These are phyloP conservation scores for Candida golubevii DNA, from an alignment of 805 yeast species.

Conservation along the genomic window DNA sequence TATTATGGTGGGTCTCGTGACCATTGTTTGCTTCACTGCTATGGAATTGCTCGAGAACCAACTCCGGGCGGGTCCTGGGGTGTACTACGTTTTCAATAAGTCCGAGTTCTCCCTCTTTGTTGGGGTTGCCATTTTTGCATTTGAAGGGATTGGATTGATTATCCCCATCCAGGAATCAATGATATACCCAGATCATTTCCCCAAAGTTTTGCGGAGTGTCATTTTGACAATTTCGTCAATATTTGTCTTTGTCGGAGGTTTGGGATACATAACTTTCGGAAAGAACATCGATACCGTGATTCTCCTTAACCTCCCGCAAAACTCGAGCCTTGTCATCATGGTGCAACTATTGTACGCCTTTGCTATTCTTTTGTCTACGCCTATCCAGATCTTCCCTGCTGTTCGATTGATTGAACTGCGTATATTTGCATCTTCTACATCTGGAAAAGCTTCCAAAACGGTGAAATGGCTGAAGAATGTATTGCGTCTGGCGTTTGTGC, in stretches of 20 bases:
- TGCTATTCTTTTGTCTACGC: conserved; percentile 74
- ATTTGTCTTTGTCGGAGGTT: conserved; percentile 58
- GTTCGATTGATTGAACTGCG: conserved; percentile 66
- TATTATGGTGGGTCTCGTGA: conserved; percentile 60
- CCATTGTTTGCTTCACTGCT: conserved; percentile 55
- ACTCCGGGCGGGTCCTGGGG: conserved; percentile 41
- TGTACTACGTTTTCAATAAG: conserved; percentile 48
- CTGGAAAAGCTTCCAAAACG: conserved; percentile 52
- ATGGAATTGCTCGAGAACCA: conserved; percentile 42
- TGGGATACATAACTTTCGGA: conserved; percentile 73
- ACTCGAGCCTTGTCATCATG: conserved; percentile 52
- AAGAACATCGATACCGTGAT: conserved; percentile 61
- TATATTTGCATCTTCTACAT: conserved; percentile 38
- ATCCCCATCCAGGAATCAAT: conserved; percentile 81
- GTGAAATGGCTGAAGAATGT: conserved; percentile 67
- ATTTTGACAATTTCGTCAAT: conserved; percentile 57
- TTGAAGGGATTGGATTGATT: conserved; percentile 79
- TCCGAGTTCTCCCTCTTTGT: conserved; percentile 66
- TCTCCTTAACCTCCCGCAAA: conserved; percentile 67
- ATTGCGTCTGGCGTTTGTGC: conserved; percentile 51
- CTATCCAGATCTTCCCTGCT: conserved; percentile 78
- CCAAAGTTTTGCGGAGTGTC: conserved; percentile 58
- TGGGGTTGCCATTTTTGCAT: conserved; percentile 85
- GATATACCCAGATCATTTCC: conserved; percentile 71
- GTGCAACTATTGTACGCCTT: conserved; percentile 70